A percentile compares a stretch with the other conserved stretches of the same genome.
Evolutionary conservation across 2,329 filamentous ascomycete species (phyloP).

Genomic region (Colletotrichum magnum): DNA sequence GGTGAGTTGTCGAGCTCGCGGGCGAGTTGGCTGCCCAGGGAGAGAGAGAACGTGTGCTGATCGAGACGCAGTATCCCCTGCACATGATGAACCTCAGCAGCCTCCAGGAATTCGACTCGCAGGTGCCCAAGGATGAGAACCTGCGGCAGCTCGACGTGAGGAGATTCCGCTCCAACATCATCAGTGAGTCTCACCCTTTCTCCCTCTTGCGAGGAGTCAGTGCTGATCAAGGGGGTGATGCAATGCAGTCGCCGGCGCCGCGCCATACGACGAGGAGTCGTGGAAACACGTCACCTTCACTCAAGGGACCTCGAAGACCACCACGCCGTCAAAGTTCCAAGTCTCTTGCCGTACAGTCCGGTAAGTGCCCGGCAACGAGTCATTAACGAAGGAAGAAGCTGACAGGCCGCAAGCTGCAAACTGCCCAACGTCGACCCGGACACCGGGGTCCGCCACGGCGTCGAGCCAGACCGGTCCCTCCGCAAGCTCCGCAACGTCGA

Average conservation of each 20-base stretch:
- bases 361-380: conserved; percentile 51
- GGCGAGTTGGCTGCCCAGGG: not conserved
- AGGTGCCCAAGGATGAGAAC: conserved; percentile 65
- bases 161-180: conserved; percentile 81
- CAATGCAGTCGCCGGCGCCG: conserved; percentile 69
- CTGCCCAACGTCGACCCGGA: conserved; percentile 78
- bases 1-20: conserved; percentile 58
- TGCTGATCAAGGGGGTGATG: not conserved
- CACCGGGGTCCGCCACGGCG: conserved; percentile 68
- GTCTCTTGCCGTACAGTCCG: conserved; percentile 77
- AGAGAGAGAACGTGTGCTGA: not conserved
- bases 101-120: conserved; percentile 71
- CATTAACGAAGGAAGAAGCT: not conserved
- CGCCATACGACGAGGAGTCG: conserved; percentile 77
- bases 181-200: conserved; percentile 59
- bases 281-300: conserved; percentile 75
- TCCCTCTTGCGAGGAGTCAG: not conserved
- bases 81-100: conserved; percentile 77
- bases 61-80: conserved; percentile 72
- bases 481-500: conserved; percentile 73
- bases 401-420: conserved; percentile 65
- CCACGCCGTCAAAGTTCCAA: conserved; percentile 60
- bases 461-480: conserved; percentile 72
- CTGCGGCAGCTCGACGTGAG: conserved; percentile 69
- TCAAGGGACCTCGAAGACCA: conserved; percentile 62